Percentiles rank a stretch among this genome's conserved stretches.
Evolutionary conservation across 2,329 filamentous ascomycete genomes (phyloP).

Genomic region (Aschersonia sp.): DNA sequence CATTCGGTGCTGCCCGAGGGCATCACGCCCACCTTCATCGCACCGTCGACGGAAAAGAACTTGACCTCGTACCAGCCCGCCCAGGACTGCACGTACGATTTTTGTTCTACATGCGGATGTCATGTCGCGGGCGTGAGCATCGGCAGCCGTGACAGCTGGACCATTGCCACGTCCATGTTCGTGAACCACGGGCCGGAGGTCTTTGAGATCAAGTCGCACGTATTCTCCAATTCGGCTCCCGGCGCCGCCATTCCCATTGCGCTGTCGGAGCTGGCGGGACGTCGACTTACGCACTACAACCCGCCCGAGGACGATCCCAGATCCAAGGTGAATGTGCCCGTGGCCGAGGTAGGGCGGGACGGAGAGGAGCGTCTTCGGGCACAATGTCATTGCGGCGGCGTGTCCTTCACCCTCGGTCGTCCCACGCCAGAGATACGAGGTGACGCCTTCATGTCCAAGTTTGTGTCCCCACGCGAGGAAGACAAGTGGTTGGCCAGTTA

Average conservation of each 20-base stretch:
- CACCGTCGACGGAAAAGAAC: slow-evolving; percentile 21
- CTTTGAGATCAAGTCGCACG: slow-evolving; percentile 20
- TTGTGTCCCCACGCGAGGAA: slow-evolving; percentile 20
- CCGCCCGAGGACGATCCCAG: slow-evolving; percentile 14
- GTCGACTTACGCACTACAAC: slow-evolving; percentile 19
- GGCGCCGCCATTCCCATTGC: slow-evolving; percentile 21
- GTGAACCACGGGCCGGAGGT: slow-evolving; percentile 16
- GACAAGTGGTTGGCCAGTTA: slow-evolving; percentile 26
- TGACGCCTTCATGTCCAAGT: slow-evolving; percentile 15
- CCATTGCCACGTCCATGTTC: slow-evolving; percentile 25
- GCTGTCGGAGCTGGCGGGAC: slow-evolving; percentile 17
- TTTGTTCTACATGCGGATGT: slow-evolving; percentile 30
- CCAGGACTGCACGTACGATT: slow-evolving; percentile 20
- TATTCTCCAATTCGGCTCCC: slow-evolving; percentile 20
- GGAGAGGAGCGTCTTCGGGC: slow-evolving; percentile 25
- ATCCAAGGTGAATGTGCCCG: slow-evolving; percentile 12
- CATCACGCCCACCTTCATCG: slow-evolving; percentile 21
- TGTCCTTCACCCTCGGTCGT: slow-evolving; percentile 28
- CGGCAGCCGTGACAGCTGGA: slow-evolving; percentile 18
- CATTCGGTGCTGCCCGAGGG: slow-evolving; percentile 21
- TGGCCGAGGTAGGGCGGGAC: slow-evolving; percentile 16
- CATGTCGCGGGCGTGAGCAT: slow-evolving; percentile 24
- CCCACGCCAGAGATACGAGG: slow-evolving; percentile 17
- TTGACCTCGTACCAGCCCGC: slow-evolving; percentile 21
- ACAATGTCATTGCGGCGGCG: slow-evolving; percentile 30